A percentile compares a stretch with the other conserved stretches of the same genome.
Evolutionary conservation across 1,284 basidiomycete species (phyloP).

Genomic region (Apiotrichum gamsii): DNA sequence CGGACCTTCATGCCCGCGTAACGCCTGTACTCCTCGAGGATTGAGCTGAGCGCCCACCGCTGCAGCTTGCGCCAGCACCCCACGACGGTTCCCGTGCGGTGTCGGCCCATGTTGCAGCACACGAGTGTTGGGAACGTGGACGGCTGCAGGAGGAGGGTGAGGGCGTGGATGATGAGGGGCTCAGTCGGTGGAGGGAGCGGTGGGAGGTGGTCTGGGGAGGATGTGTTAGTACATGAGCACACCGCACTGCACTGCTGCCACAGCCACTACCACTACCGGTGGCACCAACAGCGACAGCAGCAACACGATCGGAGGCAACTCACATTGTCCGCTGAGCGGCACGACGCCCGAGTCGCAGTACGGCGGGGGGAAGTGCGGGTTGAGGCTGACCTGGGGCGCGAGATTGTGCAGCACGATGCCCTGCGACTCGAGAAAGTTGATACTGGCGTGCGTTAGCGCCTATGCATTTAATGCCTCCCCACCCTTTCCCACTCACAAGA

Average conservation of each 20-base stretch:
- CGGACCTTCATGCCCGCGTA: conserved; percentile 53
- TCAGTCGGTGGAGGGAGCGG: conserved; percentile 47
- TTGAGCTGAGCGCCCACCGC: conserved; percentile 51
- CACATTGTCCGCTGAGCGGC: conserved; percentile 39
- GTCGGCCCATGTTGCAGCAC: conserved; percentile 53
- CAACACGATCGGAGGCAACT: conserved; percentile 1
- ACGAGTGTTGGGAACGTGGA: conserved; percentile 51
- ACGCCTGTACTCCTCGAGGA: conserved; percentile 52
- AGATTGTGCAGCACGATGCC: conserved; percentile 42
- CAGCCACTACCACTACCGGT: neutral
- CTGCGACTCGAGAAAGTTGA: conserved; percentile 44
- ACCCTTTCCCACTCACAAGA: conserved; percentile 48
- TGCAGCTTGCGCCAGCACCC: conserved; percentile 50
- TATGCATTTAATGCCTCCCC: neutral
- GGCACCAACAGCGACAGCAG: neutral
- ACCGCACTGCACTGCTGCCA: neutral
- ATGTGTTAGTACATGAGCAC: neutral
- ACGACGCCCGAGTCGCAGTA: conserved; percentile 46
- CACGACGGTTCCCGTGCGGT: conserved; percentile 52
- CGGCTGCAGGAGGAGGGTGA: conserved; percentile 51
- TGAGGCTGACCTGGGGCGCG: conserved; percentile 37
- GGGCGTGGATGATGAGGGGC: conserved; percentile 52
- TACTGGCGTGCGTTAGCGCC: conserved; percentile 19
- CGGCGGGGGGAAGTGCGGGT: conserved; percentile 43
- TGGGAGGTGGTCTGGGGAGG: conserved; percentile 42